These are phyloP conservation scores for Dillenia suffruticosa DNA, from an alignment of 164 flowering plant genomes.

Conservation along the genomic window DNA sequence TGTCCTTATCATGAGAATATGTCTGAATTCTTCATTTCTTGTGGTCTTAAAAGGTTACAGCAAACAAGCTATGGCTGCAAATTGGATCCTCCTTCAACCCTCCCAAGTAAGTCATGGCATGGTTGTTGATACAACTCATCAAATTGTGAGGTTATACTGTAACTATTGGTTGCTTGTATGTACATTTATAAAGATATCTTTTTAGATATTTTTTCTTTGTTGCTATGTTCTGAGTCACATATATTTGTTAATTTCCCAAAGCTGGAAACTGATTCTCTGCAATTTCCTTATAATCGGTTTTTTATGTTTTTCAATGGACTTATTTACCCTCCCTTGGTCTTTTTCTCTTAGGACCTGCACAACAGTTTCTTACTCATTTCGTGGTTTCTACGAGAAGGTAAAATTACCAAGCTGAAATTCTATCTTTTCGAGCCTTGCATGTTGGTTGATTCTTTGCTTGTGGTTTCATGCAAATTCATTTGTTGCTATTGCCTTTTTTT, in stretches of 20 bases:
- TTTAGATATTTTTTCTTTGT: neutral
- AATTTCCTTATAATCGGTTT: neutral
- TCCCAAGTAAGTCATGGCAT: slow-evolving; percentile 44
- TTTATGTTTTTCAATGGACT: slow-evolving; percentile 1
- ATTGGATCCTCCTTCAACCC: slow-evolving; percentile 65
- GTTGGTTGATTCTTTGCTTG: neutral
- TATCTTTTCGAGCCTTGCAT: neutral
- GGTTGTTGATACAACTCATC: neutral
- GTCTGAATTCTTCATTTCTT: neutral
- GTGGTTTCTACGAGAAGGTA: slow-evolving; percentile 68
- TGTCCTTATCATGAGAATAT: neutral
- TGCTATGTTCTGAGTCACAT: too few species aligned
- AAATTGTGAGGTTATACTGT: neutral
- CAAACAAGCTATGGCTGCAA: slow-evolving; percentile 57
- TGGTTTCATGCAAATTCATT: neutral
- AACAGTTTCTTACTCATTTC: slow-evolving; percentile 65
- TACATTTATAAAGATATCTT: neutral
- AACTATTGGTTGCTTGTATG: too few species aligned
- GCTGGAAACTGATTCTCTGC: too few species aligned
- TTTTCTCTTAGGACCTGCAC: slow-evolving; percentile 52
- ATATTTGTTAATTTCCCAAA: too few species aligned
- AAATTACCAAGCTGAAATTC: neutral
- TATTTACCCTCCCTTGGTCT: neutral
- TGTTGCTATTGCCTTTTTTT: neutral
- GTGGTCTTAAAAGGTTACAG: slow-evolving; percentile 37